These are phyloP conservation scores for Penicillium sp. DNA, from an alignment of 2,329 filamentous ascomycete species.

Conservation along the genomic window DNA sequence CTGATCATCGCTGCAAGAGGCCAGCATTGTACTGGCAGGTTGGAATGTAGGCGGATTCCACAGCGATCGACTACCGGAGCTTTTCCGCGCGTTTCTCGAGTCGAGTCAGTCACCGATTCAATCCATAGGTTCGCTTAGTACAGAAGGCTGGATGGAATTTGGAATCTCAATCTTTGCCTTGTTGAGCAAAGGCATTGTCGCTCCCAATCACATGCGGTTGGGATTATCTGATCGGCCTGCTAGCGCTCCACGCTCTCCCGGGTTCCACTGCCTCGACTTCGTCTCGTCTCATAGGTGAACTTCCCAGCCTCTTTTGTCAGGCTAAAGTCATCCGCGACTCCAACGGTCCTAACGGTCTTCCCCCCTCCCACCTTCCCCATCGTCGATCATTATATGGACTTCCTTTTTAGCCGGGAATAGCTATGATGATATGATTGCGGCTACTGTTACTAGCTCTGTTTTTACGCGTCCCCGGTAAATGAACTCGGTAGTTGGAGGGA, in stretches of 20 bases:
- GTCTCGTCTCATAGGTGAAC: background rate
- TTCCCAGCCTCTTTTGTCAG: conserved; percentile 11
- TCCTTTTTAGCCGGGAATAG: background rate
- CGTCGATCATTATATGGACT: conserved; percentile 12
- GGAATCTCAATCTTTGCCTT: conserved; percentile 27
- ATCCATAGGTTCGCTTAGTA: background rate
- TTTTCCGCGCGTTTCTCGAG: conserved; percentile 7
- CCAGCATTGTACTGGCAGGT: conserved; percentile 10
- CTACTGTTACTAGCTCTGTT: background rate
- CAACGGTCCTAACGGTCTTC: conserved; percentile 21
- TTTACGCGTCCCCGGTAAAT: background rate
- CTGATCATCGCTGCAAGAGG: conserved; percentile 9
- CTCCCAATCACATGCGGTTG: conserved; percentile 23
- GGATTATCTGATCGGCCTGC: conserved; percentile 28
- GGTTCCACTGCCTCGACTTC: background rate
- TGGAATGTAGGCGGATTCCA: conserved; percentile 15
- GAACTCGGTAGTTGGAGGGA: background rate
- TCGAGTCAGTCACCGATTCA: background rate
- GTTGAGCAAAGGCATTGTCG: conserved; percentile 21
- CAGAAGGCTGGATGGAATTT: conserved; percentile 17
- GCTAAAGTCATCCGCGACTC: conserved; percentile 11
- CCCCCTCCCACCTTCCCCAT: background rate
- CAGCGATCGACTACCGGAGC: conserved; percentile 11
- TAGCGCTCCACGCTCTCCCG: conserved; percentile 15
- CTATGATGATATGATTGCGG: background rate